These are phyloP conservation scores for Suillus alpinus DNA, from an alignment of 768 basidiomycete genomes.

Conservation along the genomic window DNA sequence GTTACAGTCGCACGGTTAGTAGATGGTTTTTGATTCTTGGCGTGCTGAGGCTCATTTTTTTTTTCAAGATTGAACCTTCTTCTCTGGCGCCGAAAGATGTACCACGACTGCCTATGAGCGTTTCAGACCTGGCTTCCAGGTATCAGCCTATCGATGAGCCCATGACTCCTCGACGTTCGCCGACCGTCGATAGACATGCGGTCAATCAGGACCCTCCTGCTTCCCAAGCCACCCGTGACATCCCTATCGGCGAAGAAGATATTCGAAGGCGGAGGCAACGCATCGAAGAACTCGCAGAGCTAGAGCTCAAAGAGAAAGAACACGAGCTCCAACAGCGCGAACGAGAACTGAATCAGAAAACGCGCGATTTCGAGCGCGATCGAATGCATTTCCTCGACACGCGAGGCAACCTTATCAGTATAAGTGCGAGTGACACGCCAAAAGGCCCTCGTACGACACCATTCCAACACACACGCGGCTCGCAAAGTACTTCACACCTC, in stretches of 20 bases:
- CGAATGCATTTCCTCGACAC: slow-evolving; percentile 40
- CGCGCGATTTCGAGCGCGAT: slow-evolving; percentile 58
- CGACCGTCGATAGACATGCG: slow-evolving; percentile 27
- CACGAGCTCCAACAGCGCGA: slow-evolving; percentile 51
- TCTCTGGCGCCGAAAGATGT: slow-evolving; percentile 60
- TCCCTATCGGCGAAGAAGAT: slow-evolving; percentile 20
- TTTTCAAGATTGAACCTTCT: slow-evolving; percentile 42
- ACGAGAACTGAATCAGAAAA: slow-evolving; percentile 49
- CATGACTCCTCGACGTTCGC: slow-evolving; percentile 42
- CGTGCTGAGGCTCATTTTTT: slow-evolving; percentile 2
- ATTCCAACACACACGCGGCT: slow-evolving; percentile 27
- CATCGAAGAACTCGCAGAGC: slow-evolving; percentile 48
- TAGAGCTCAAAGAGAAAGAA: slow-evolving; percentile 56
- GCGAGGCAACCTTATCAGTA: slow-evolving; percentile 24
- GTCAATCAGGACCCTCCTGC: slow-evolving; percentile 21
- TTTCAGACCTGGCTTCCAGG: slow-evolving; percentile 59
- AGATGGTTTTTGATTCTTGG: slow-evolving; percentile 3
- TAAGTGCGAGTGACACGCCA: slow-evolving; percentile 28
- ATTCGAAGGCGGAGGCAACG: slow-evolving; percentile 36
- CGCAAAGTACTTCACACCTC: slow-evolving; percentile 29
- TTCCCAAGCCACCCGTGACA: slow-evolving; percentile 17
- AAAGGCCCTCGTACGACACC: slow-evolving; percentile 23
- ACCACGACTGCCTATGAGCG: slow-evolving; percentile 62
- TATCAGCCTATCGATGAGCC: slow-evolving; percentile 50
- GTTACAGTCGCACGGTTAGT: slow-evolving; percentile 58